Conservation (phyloP, 768 basidiomycete species). For the Neoboletus subvelutipes region DNA sequence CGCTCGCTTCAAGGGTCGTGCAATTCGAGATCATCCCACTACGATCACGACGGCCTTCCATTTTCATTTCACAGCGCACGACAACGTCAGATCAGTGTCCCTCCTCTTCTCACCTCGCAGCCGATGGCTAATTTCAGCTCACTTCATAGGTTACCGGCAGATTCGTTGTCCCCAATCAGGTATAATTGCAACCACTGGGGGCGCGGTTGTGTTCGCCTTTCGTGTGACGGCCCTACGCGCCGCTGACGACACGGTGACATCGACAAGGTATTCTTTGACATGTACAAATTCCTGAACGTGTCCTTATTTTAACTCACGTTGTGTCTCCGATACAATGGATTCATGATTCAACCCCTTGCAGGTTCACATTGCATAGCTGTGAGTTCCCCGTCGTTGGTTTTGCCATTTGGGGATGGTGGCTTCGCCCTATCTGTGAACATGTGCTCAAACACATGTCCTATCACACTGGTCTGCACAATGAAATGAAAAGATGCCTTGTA, state of each 20-base stretch:
- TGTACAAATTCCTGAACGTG: not conserved
- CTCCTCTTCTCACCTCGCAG: conserved; percentile 15
- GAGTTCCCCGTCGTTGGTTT: conserved; percentile 25
- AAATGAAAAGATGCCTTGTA: conserved; percentile 28
- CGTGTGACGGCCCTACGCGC: not conserved
- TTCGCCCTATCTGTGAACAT: conserved; percentile 14
- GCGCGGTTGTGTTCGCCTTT: not conserved
- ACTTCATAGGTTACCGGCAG: conserved; percentile 7
- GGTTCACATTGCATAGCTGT: conserved; percentile 1
- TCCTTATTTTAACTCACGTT: not conserved
- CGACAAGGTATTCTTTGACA: not conserved
- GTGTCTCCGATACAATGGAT: not conserved
- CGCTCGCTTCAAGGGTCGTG: conserved; percentile 17
- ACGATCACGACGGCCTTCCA: conserved; percentile 19
- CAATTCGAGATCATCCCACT: not conserved
- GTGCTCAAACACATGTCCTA: conserved; percentile 21
- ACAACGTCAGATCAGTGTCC: conserved; percentile 4
- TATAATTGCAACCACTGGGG: not conserved
- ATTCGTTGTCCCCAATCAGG: conserved; percentile 5
- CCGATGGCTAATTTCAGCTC: conserved; percentile 11
- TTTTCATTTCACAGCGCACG: conserved; percentile 18
- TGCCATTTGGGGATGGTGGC: conserved; percentile 16
- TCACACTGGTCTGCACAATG: conserved; percentile 5
- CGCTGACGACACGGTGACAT: not conserved
- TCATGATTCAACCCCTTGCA: conserved; percentile 6